phyloP scores from a whole-genome alignment of 345 rosid species.

The Cardiospermum halicacabum region DNA sequence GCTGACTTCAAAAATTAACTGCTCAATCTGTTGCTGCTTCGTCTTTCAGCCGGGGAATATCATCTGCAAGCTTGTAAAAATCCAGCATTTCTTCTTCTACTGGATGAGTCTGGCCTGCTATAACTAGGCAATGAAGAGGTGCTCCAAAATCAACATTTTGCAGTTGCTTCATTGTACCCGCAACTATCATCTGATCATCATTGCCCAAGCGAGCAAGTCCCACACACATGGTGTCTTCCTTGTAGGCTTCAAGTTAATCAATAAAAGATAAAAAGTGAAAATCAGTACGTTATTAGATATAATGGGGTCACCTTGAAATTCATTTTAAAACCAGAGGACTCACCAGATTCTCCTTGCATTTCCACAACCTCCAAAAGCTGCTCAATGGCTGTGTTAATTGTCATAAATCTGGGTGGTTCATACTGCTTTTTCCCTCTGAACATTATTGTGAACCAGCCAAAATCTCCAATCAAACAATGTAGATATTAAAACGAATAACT shows the following conservation, averaged over 20 bases:
- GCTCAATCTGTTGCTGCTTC: no score
- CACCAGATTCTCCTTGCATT: conserved; percentile 52
- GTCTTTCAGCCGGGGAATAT: conserved; percentile 6
- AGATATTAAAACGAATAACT: conserved; percentile 1
- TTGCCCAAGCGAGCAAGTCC: conserved; percentile 84
- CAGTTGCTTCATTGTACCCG: conserved; percentile 73
- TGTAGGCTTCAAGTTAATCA: conserved; percentile 39
- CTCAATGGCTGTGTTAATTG: conserved; percentile 75
- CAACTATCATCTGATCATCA: conserved; percentile 74
- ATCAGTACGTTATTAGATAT: not conserved
- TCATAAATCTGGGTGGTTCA: conserved; percentile 88
- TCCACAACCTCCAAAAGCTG: conserved; percentile 87
- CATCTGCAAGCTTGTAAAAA: conserved; percentile 41
- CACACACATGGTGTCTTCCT: conserved; percentile 61
- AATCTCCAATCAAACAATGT: conserved; percentile 7
- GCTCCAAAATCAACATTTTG: conserved; percentile 66
- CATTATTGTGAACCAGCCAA: conserved; percentile 5
- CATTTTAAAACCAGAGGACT: conserved; percentile 13
- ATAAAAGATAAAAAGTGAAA: not conserved
- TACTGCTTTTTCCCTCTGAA: conserved; percentile 75
- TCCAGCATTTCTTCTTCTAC: conserved; percentile 89
- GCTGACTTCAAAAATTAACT: no score
- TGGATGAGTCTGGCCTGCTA: conserved; percentile 73
- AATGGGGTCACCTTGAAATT: not conserved
- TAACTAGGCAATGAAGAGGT: conserved; percentile 82